Evolutionary conservation across 768 basidiomycete species (phyloP).

Genomic region (Sutorius australiensis): DNA sequence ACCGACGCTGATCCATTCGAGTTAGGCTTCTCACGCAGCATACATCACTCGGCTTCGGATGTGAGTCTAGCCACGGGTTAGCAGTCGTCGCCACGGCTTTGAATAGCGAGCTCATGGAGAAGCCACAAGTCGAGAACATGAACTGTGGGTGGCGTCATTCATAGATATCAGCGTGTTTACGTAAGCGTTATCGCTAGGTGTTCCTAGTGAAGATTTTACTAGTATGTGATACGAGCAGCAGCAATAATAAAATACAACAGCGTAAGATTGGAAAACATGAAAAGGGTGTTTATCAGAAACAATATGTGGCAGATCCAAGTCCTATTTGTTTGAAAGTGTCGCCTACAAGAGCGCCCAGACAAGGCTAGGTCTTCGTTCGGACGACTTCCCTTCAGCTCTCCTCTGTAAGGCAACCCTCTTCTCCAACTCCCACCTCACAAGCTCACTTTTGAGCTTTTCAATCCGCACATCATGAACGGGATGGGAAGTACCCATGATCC

Average conservation of each 20-base stretch:
- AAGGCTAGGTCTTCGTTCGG: constrained; percentile 12
- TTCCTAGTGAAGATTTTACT: neutral
- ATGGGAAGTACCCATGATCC: constrained; percentile 40
- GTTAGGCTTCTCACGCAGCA: neutral
- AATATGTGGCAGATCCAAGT: constrained; percentile 1
- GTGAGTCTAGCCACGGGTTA: neutral
- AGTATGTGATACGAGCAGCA: neutral
- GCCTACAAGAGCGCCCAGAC: constrained; percentile 13
- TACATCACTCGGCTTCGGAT: neutral
- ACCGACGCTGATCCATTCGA: neutral
- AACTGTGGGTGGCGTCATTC: no score
- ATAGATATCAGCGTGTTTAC: neutral
- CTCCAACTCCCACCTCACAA: constrained; percentile 43
- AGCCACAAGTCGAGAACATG: no score
- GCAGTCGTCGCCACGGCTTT: no score
- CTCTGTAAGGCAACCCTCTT: constrained; percentile 25
- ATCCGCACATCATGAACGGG: constrained; percentile 44
- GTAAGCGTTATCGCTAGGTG: neutral
- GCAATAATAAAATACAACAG: constrained; percentile 6
- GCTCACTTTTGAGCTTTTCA: constrained; percentile 39
- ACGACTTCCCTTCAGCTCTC: constrained; percentile 19
- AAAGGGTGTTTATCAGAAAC: neutral
- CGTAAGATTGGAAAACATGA: neutral
- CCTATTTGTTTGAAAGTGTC: neutral
- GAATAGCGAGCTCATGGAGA: no score